Conservation (phyloP, 352 stramenopile species). For the Blastocystis sp. region DNA sequence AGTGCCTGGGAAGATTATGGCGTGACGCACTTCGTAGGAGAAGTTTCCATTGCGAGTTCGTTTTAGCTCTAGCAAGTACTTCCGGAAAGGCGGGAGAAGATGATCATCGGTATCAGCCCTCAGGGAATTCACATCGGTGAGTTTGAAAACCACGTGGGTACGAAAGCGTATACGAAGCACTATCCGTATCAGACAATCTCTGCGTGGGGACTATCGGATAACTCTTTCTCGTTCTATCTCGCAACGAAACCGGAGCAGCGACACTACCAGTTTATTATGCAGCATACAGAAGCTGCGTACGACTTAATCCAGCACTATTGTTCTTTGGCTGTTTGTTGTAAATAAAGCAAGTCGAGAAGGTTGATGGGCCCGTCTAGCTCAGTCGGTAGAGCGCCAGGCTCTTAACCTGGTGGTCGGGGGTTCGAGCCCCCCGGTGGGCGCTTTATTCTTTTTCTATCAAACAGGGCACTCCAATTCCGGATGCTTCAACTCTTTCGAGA, state of each 20-base stretch:
- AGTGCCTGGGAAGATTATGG: slow-evolving; percentile 9
- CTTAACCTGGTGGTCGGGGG: neutral
- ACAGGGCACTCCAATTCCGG: neutral
- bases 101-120: neutral
- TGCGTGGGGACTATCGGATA: neutral
- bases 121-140: neutral
- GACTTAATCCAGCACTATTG: slow-evolving; percentile 19
- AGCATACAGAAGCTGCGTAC: neutral
- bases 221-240: slow-evolving; percentile 5
- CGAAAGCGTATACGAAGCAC: neutral
- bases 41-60: neutral
- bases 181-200: neutral
- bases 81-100: neutral
- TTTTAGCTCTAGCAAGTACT: neutral
- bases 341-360: neutral
- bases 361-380: neutral
- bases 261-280: neutral
- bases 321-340: neutral
- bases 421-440: neutral
- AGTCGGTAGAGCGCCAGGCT: neutral
- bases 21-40: slow-evolving; percentile 2
- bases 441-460: neutral
- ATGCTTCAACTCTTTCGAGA: neutral
- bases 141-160: neutral
- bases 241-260: neutral